Evolutionary conservation across 1,284 basidiomycete species (phyloP), one percentile per base, ranked within the genome.

Genomic region (Papiliotrema laurentii): DNA sequence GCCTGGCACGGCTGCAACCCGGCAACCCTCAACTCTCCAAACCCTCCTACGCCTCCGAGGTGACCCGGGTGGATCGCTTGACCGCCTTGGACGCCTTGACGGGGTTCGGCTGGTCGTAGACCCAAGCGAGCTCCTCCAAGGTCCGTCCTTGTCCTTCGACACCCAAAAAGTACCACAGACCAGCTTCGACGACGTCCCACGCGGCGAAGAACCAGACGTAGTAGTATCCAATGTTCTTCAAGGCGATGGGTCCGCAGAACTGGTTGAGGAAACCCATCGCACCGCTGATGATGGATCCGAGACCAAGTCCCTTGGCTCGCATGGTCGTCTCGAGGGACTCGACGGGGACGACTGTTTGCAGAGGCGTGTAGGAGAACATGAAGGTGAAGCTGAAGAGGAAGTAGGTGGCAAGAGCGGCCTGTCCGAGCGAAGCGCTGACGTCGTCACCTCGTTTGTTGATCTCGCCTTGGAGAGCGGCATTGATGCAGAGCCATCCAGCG

Each of bases 241-340:
- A 70, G 0, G 76, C 79, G 49, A 81, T 59, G 2, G 64, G 66
- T 4, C 68, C 62, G 13, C 65, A 67, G 54, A 71, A 74, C 44
- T 64, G 55, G 58, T 80, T 80, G 49, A 80, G 77, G 58, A 81
- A 80, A 1, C 76, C 76, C 25, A 78, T 77, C 38, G 75, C 74
- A 51, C 72, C 76, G 44, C 79, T 78, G 14, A 77, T 74, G 45
- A 81, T 57, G 34, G 64, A 64, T 21, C 66, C 66, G 30, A 66
- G 54, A 18, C 69, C 71, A 75, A 82, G 80, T 49, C 81, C 81
- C 61, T 82, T 82, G 5, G 81, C 81, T 43, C 80, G 76, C 39
- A 80, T 78, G 51, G 79, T 80, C 45, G 79, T 81, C 49, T 78
- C 72, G 19, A 82, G 69, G 51, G 78, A 79, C 56, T 83, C 81